phyloP scores from a whole-genome alignment of 2,329 filamentous ascomycete genomes.

The Exophiala mesophila region DNA sequence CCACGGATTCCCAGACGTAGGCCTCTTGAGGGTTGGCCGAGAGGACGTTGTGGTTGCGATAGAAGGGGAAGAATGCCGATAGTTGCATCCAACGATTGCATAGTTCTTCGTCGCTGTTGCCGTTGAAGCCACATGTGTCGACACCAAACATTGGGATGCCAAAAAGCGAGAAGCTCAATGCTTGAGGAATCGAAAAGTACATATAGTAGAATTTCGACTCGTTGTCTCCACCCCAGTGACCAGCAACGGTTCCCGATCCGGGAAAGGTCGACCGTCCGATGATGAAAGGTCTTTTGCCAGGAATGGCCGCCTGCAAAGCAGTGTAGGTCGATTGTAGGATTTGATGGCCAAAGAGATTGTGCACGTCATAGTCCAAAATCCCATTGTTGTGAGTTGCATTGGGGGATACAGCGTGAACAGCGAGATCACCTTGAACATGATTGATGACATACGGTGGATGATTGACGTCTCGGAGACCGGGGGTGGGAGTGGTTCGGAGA shows the following conservation, averaged over 20 bases:
- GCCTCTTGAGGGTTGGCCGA: slow-evolving; percentile 63
- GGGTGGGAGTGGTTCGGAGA: slow-evolving; percentile 56
- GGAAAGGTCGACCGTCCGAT: slow-evolving; percentile 78
- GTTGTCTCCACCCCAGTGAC: slow-evolving; percentile 81
- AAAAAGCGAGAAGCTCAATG: slow-evolving; percentile 67
- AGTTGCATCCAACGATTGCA: slow-evolving; percentile 72
- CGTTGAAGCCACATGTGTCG: slow-evolving; percentile 66
- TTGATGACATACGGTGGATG: slow-evolving; percentile 73
- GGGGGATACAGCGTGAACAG: slow-evolving; percentile 66
- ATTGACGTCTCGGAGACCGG: slow-evolving; percentile 62
- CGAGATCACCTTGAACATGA: slow-evolving; percentile 67
- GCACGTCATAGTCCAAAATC: slow-evolving; percentile 68
- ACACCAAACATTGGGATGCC: slow-evolving; percentile 73
- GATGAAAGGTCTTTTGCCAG: slow-evolving; percentile 71
- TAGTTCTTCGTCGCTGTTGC: slow-evolving; percentile 63
- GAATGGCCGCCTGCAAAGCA: slow-evolving; percentile 59
- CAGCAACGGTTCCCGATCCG: slow-evolving; percentile 68
- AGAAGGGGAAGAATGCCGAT: slow-evolving; percentile 71
- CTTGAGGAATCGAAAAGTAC: slow-evolving; percentile 72
- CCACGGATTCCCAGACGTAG: slow-evolving; percentile 64
- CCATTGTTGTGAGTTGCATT: slow-evolving; percentile 74
- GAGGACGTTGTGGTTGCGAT: slow-evolving; percentile 68
- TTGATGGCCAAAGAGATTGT: slow-evolving; percentile 72
- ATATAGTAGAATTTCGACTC: slow-evolving; percentile 66
- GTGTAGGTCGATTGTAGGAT: slow-evolving; percentile 73